A percentile compares a stretch with the other conserved stretches of the same genome.
phyloP scores from a whole-genome alignment of 2,329 filamentous ascomycete genomes.

The Orbilia oligospora region DNA sequence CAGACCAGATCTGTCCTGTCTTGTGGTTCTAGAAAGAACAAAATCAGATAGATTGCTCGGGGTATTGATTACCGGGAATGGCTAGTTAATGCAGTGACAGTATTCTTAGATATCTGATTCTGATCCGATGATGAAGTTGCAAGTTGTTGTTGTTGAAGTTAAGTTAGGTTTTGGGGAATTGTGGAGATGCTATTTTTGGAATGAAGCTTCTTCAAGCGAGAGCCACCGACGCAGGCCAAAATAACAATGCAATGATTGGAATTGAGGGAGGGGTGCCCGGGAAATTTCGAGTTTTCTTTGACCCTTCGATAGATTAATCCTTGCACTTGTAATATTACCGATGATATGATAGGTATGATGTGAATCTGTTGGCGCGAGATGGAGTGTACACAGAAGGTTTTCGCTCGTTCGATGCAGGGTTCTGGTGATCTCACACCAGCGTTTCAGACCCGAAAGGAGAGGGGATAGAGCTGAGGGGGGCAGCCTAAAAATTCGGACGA shows the following conservation, averaged over 20 bases:
- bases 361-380: slow-evolving; percentile 3
- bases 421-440: slow-evolving; percentile 58
- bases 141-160: slow-evolving; percentile 41
- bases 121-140: background rate
- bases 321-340: slow-evolving; percentile 4
- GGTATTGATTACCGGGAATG: slow-evolving; percentile 10
- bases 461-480: slow-evolving; percentile 11
- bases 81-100: slow-evolving; percentile 19
- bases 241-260: background rate
- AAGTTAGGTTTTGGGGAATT: background rate
- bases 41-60: background rate
- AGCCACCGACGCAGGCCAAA: slow-evolving; percentile 20
- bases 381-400: too few species aligned
- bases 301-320: slow-evolving; percentile 36
- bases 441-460: slow-evolving; percentile 51
- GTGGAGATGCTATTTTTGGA: slow-evolving; percentile 48
- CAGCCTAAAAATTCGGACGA: slow-evolving; percentile 40
- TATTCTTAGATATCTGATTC: background rate
- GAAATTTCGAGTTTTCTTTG: slow-evolving; percentile 28
- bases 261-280: slow-evolving; percentile 10
- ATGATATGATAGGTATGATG: background rate
- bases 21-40: background rate
- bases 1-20: background rate
- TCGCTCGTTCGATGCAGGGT: slow-evolving; percentile 53
- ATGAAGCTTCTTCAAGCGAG: slow-evolving; percentile 10